A percentile compares a stretch with the other conserved stretches of the same genome.
Evolutionary conservation across 441 rosid species (phyloP).

Genomic region (Pelargonium cotyledonis): DNA sequence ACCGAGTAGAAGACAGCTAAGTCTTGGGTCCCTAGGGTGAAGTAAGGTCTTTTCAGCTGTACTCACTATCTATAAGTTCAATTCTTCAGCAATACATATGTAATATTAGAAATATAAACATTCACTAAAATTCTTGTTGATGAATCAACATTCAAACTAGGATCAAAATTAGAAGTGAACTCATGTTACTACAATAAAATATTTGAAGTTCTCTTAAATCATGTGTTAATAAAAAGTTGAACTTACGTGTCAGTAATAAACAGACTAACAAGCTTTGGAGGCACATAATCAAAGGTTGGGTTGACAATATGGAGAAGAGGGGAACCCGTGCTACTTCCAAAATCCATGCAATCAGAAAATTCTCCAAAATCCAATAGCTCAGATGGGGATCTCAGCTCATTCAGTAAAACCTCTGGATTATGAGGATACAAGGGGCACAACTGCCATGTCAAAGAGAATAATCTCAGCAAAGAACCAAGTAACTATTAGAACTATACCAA

Average conservation of each 20-base stretch:
- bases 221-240: slow-evolving; percentile 11
- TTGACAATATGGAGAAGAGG: slow-evolving; percentile 79
- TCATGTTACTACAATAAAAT: neutral
- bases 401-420: slow-evolving; percentile 84
- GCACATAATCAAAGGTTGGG: slow-evolving; percentile 91
- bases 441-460: slow-evolving; percentile 35
- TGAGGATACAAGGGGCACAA: slow-evolving; percentile 94
- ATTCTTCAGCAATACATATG: neutral
- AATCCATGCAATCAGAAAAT: slow-evolving; percentile 93
- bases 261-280: slow-evolving; percentile 93
- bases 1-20: neutral
- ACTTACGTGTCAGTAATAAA: slow-evolving; percentile 97
- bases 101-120: neutral
- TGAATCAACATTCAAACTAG: neutral
- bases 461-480: neutral
- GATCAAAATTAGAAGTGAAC: neutral
- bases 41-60: neutral
- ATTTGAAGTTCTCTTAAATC: neutral
- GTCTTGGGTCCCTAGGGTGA: neutral
- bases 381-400: slow-evolving; percentile 93
- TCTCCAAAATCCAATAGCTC: slow-evolving; percentile 95
- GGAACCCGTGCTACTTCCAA: slow-evolving; percentile 51
- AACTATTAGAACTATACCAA: neutral
- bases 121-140: neutral
- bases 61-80: neutral